Base-by-base conservation (phyloP, 345 rosid genomes). In the Euphorbia lathyris region DNA sequence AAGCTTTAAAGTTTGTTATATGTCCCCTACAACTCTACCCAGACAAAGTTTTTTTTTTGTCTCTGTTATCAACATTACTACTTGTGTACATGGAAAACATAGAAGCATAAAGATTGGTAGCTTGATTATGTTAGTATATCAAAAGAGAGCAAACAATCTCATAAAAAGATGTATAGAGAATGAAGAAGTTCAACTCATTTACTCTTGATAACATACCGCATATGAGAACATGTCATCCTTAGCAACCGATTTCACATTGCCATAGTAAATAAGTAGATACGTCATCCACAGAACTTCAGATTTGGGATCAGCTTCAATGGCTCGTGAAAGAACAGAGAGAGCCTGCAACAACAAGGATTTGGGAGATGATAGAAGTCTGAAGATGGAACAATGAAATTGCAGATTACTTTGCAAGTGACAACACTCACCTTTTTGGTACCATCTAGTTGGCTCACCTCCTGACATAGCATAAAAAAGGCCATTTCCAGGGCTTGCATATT, bases 221-320 rank as follows among this genome's bases (percentile, higher is more conserved):
- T 58, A 36, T 36, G 84, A 72, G 78, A 86, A 78, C 90, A 92
- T 84, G 82, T 87, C 92, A 76, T 92, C 90, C 77, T 73, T 80
- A 70, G 74, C 88, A 63, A 61, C 72, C 22, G 87, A 78, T 61
- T 76, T 77, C 61, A 58, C 73, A 75, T 73, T 67, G 80, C 86
- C 73, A 72, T 80, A 76, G 82, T 68, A 90, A 66, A 92, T 77
- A 58, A 90, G 79, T 73, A 95, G 86, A 80, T 95, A 95, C 55
- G 82, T 78, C 22, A 82, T 85, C 99, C 99, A 95, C 73, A 88
- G 87, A 76, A 79, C 68, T 81, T 90, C 97, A 67, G 92, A 90
- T 60, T 87, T 63, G 42, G 85, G 89, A 76, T 87, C 86, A 79
- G 72, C 78, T 81, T 92, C 97, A 29, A 95, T 90, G 65, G 92